Conservation (phyloP, 257 asterid genomes). For the Echites panduratus region DNA sequence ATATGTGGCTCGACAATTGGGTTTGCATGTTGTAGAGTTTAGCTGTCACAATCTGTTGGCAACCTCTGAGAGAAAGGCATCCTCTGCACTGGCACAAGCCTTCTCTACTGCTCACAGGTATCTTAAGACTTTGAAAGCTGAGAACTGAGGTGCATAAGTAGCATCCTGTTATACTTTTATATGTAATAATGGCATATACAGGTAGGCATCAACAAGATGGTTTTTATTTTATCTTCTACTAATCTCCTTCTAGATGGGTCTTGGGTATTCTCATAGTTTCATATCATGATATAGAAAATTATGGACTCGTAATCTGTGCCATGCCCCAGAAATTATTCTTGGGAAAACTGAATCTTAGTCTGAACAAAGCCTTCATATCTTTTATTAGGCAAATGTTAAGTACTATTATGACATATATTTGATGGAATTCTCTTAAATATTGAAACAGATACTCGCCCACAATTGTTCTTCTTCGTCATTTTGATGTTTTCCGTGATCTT, state of each 20-base stretch:
- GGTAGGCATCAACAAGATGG: not conserved
- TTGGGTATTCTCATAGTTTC: not conserved
- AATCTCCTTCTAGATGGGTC: not conserved
- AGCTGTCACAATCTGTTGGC: constrained; percentile 75
- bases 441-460: constrained; percentile 69
- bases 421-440: not conserved
- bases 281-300: not conserved
- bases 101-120: constrained; percentile 78
- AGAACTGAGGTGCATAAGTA: not conserved
- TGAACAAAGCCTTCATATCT: not conserved
- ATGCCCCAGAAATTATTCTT: not conserved
- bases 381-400: not conserved
- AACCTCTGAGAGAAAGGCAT: constrained; percentile 76
- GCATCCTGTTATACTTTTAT: not conserved
- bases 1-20: constrained; percentile 76
- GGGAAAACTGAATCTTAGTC: not conserved
- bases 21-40: constrained; percentile 88
- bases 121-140: constrained; percentile 6
- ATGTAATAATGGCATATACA: not conserved
- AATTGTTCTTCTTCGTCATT: constrained; percentile 88
- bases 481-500: constrained; percentile 67
- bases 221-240: not conserved
- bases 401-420: not conserved
- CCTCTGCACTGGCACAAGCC: constrained; percentile 84
- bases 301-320: not conserved